These are phyloP conservation scores for Russula dissimulans DNA, from an alignment of 768 basidiomycete genomes.

Conservation along the genomic window DNA sequence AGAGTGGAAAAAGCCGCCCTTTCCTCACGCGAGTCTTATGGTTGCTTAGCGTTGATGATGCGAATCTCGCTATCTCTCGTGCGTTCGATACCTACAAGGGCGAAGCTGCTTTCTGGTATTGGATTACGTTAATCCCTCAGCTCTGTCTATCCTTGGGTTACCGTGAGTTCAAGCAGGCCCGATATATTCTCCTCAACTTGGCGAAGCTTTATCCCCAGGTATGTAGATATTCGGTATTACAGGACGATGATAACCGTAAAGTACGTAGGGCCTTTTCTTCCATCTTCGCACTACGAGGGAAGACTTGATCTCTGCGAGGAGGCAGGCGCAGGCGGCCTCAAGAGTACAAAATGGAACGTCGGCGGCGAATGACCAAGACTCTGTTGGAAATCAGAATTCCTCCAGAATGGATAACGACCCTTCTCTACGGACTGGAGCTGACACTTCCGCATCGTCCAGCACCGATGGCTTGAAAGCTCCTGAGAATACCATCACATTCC, in stretches of 20 bases:
- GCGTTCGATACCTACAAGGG: slow-evolving; percentile 95
- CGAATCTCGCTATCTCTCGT: slow-evolving; percentile 54
- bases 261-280: slow-evolving; percentile 81
- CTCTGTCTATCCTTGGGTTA: slow-evolving; percentile 83
- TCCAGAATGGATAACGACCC: slow-evolving; percentile 6
- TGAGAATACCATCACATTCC: slow-evolving; percentile 24
- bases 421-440: slow-evolving; percentile 3
- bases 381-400: slow-evolving; percentile 2
- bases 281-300: slow-evolving; percentile 79
- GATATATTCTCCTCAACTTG: slow-evolving; percentile 79
- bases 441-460: slow-evolving; percentile 5
- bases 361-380: slow-evolving; percentile 7
- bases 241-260: neutral
- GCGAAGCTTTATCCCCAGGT: slow-evolving; percentile 92
- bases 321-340: slow-evolving; percentile 32
- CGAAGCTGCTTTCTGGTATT: slow-evolving; percentile 96
- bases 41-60: slow-evolving; percentile 90
- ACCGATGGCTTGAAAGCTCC: slow-evolving; percentile 20
- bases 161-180: slow-evolving; percentile 87
- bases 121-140: slow-evolving; percentile 96
- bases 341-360: slow-evolving; percentile 21
- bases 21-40: slow-evolving; percentile 90
- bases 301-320: slow-evolving; percentile 46
- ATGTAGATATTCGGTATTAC: neutral
- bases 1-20: slow-evolving; percentile 86